These are phyloP conservation scores for Lupinus albus DNA, from an alignment of 306 rosid genomes.

Conservation along the genomic window DNA sequence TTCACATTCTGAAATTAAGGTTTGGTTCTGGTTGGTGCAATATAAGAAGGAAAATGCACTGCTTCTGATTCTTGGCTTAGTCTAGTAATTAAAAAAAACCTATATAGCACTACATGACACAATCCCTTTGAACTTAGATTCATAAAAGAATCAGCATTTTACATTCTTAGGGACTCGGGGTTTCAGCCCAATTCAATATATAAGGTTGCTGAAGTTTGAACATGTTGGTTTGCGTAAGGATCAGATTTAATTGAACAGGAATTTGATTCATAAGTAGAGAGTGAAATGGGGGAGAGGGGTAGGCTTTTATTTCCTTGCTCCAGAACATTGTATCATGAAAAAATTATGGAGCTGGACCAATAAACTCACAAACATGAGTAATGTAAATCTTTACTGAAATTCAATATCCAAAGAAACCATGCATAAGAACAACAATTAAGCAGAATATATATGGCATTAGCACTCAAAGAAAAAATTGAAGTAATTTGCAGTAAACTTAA, in stretches of 20 bases:
- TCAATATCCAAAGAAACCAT: neutral
- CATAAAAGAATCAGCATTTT: neutral
- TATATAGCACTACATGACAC: neutral
- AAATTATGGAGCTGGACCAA: neutral
- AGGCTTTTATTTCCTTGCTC: neutral
- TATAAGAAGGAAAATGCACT: neutral
- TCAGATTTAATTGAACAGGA: conserved; percentile 5
- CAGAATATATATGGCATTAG: neutral
- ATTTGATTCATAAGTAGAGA: neutral
- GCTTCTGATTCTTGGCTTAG: conserved; percentile 8
- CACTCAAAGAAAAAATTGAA: conserved; percentile 14
- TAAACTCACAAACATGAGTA: neutral
- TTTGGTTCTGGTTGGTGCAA: too few relatives aligned
- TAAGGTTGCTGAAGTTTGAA: neutral
- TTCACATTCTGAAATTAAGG: too few relatives aligned
- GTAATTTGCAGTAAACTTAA: neutral
- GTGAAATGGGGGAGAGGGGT: neutral
- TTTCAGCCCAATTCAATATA: neutral
- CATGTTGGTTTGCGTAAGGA: conserved; percentile 8
- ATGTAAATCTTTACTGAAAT: neutral
- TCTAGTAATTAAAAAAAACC: neutral
- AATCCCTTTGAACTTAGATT: neutral
- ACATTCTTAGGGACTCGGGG: neutral
- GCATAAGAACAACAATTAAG: neutral
- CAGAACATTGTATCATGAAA: conserved; percentile 1